Evolutionary conservation across 148 eudicot species (phyloP).

Genomic region (Pharnaceum exiguum): DNA sequence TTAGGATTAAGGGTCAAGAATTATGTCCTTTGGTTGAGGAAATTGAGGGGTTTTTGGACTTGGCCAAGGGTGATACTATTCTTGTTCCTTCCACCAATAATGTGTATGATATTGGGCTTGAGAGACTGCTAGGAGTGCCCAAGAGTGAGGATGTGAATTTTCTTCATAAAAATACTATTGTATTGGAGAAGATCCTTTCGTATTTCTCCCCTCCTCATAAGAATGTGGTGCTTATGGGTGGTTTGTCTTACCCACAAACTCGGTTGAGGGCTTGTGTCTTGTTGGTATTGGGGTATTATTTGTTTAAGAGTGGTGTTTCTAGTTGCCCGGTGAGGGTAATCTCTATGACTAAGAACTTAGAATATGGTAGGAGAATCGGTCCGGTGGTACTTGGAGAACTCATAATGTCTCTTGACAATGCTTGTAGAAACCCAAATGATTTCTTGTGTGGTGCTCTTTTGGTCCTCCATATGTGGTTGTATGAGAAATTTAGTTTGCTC

Average conservation of each 20-base stretch:
- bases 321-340: not conserved
- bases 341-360: not conserved
- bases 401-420: too few species aligned
- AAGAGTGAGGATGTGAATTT: not conserved
- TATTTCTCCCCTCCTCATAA: not conserved
- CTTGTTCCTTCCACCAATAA: not conserved
- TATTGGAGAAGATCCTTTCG: not conserved
- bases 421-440: too few species aligned
- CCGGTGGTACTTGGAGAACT: too few species aligned
- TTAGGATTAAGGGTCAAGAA: not conserved
- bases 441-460: too few species aligned
- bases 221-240: not conserved
- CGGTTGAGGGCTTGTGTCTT: not conserved
- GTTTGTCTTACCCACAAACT: not conserved
- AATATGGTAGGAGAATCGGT: too few species aligned
- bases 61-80: not conserved
- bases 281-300: not conserved
- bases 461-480: too few species aligned
- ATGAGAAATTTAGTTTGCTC: too few species aligned
- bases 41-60: not conserved
- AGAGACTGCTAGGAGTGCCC: not conserved
- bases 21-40: not conserved
- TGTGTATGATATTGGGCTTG: not conserved
- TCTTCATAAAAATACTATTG: not conserved
- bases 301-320: not conserved